Evolutionary conservation across 371 early-diverging fungal species (phyloP).

Genomic region (Mucor plumbeus): DNA sequence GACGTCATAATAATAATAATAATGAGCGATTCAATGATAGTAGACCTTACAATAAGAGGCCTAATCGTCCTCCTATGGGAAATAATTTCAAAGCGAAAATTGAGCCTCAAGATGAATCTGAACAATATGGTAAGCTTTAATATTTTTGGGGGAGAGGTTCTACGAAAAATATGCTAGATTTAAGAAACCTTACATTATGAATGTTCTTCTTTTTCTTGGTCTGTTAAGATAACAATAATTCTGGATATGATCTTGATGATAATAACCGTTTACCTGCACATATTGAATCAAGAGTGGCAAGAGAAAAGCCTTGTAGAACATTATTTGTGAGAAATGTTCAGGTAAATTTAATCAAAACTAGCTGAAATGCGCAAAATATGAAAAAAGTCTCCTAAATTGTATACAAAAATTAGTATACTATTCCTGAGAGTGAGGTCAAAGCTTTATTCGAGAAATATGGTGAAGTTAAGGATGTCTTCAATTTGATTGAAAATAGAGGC

Average conservation of each 20-base stretch:
- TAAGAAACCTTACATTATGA: too few relatives aligned
- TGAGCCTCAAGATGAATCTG: conserved; percentile 23
- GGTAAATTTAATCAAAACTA: conserved; percentile 34
- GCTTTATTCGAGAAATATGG: conserved; percentile 52
- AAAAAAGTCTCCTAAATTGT: background rate
- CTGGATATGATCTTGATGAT: conserved; percentile 29
- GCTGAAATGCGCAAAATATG: background rate
- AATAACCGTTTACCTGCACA: conserved; percentile 37
- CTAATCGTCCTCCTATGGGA: conserved; percentile 4
- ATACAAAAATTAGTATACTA: conserved; percentile 35
- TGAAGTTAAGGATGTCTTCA: conserved; percentile 56
- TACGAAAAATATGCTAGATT: too few relatives aligned
- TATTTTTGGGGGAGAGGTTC: too few relatives aligned
- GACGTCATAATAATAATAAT: conserved; percentile 14
- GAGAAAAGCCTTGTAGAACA: conserved; percentile 59
- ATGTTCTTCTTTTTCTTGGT: background rate
- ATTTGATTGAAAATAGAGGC: conserved; percentile 54
- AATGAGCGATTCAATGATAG: conserved; percentile 27
- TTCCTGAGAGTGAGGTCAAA: conserved; percentile 43
- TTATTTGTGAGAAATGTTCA: conserved; percentile 62
- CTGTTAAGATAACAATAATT: background rate
- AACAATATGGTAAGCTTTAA: conserved; percentile 24
- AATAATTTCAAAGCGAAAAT: conserved; percentile 12
- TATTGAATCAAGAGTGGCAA: conserved; percentile 51
- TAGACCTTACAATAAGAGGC: conserved; percentile 30